Base-by-base conservation (phyloP, 192 early-diverging fungal genomes). In the Umbelopsis isabellina region DNA sequence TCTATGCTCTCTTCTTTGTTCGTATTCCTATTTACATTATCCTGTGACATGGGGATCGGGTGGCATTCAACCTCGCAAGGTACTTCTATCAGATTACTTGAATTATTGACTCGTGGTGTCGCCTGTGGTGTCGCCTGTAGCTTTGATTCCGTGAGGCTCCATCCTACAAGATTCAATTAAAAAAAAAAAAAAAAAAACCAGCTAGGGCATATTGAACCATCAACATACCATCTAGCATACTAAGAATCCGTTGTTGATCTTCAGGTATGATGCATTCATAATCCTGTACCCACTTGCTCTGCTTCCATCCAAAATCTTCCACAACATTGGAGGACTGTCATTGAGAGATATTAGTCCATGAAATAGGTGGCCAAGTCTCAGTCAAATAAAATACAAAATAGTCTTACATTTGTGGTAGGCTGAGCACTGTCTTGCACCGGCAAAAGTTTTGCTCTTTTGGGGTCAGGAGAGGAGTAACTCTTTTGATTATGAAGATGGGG, bases 61-160 rank as follows among this genome's bases (percentile, higher is more conserved):
- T 13, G 55, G n/a, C 55, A 61, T n/a, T 61, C 55, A 18, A 61
- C 55, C 27, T 61, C 27, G 25, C 55, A 61, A 35, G 55, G 55
- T 4, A 61, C 25, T 61, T 61, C 25, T 16, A 61, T 30, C 27
- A 61, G 15, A 12, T 35, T 13, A 15, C 15, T 22, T 27, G 25
- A 16, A 30, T 30, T 30, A 30, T 30, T 30, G 27, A 18, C 5
- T 5, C 16, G 23, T 15, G 23, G 52, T 20, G 49, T 12, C 21
- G 10, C 10, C 7, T 52, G 22, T 27, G 51, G 21, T 23, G 50
- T 51, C 23, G 50, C n/a, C 11, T n/a, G 20, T 51, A 8, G 21
- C 21, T 4, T 25, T 2, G 9, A 3, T 52, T 52, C 25, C 10
- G 21, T n/a, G 12, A 25, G 25, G 10, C 8, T 52, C 51, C 51